phyloP scores from a whole-genome alignment of 176 grass and related monocot species.

The Juncus inflexus region DNA sequence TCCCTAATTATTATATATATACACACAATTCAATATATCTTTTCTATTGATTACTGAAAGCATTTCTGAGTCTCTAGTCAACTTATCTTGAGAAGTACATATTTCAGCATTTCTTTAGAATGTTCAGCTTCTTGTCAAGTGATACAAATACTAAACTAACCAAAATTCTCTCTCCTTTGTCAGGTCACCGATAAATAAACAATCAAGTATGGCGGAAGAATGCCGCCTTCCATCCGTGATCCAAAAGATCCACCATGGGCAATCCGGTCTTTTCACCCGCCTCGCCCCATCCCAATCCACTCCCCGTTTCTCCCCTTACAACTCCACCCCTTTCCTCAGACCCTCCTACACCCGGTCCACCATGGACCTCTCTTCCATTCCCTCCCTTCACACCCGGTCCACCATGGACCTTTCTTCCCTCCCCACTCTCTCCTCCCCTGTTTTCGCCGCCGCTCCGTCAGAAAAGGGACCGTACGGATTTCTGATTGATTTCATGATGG shows the following conservation, averaged over 20 bases:
- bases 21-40: too few relatives aligned
- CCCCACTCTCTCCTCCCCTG: conserved; percentile 35
- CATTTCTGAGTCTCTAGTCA: too few relatives aligned
- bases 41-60: too few relatives aligned
- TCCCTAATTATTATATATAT: too few relatives aligned
- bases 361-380: conserved; percentile 9
- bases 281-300: conserved; percentile 30
- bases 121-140: too few relatives aligned
- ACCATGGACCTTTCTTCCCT: conserved; percentile 10
- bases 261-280: conserved; percentile 34
- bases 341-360: conserved; percentile 25
- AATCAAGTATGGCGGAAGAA: conserved; percentile 32
- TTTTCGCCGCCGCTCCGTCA: conserved; percentile 41
- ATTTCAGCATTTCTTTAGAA: too few relatives aligned
- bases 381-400: conserved; percentile 23
- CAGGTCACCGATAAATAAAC: conserved; percentile 1
- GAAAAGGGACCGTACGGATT: conserved; percentile 55
- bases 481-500: conserved; percentile 58
- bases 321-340: conserved; percentile 6
- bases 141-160: too few relatives aligned
- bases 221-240: conserved; percentile 21
- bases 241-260: conserved; percentile 39
- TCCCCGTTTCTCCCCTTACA: conserved; percentile 28
- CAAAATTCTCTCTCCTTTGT: neutral
- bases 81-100: too few relatives aligned